Conservation (phyloP, 352 stramenopile species). For the Phytophthora podocarpi region DNA sequence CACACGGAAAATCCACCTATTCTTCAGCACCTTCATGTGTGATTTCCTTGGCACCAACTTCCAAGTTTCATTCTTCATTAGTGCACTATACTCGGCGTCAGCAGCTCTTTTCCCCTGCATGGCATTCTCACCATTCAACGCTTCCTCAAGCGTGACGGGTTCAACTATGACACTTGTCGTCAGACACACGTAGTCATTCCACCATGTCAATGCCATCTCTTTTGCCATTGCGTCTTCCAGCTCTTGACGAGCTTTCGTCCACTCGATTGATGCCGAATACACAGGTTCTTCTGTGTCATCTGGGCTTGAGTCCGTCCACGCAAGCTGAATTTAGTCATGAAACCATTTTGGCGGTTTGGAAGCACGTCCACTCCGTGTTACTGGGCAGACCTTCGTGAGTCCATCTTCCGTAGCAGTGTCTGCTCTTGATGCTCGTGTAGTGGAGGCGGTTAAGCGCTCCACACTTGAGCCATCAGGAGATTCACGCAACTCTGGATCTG, state of each 20-base stretch:
- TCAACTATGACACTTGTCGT: not conserved
- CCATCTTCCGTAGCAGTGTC: no score
- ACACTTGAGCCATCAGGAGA: no score
- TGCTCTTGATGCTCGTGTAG: no score
- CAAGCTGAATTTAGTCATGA: not conserved
- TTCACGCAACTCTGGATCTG: no score
- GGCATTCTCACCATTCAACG: not conserved
- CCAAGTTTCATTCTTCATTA: constrained; percentile 6
- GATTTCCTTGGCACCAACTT: constrained; percentile 1
- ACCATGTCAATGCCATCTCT: constrained; percentile 3
- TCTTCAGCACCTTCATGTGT: constrained; percentile 12
- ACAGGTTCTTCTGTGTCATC: not conserved
- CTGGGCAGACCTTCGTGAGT: no score
- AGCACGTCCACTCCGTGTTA: constrained; percentile 9
- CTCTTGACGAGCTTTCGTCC: not conserved
- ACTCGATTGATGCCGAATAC: not conserved
- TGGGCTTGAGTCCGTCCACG: not conserved
- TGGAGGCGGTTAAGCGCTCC: no score
- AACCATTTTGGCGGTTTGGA: no score
- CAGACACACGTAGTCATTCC: constrained; percentile 4
- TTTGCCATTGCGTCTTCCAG: constrained; percentile 9
- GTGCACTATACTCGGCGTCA: not conserved
- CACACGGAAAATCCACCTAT: not conserved
- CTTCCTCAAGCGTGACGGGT: not conserved
- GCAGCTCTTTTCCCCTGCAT: not conserved